Conservation (phyloP, 305 asterid species). For the Vinca major region DNA sequence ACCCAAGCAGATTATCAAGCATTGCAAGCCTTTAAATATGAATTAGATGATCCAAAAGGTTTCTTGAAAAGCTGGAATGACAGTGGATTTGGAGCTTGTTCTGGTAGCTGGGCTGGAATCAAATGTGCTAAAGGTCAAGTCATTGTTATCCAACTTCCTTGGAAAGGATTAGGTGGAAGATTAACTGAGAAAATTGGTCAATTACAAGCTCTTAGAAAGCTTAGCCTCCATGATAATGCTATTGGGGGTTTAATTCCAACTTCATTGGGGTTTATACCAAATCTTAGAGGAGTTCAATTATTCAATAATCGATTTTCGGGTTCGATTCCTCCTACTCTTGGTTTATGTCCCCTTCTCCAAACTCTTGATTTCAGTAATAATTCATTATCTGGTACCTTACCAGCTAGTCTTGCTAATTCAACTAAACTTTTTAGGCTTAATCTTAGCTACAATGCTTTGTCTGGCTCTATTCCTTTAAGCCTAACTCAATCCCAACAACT, state of each 20-base stretch:
- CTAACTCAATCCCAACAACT: slow-evolving; percentile 47
- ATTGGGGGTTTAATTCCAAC: slow-evolving; percentile 63
- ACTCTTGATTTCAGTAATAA: slow-evolving; percentile 70
- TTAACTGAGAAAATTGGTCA: slow-evolving; percentile 61
- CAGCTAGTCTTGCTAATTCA: slow-evolving; percentile 43
- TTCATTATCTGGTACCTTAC: slow-evolving; percentile 52
- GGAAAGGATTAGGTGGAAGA: slow-evolving; percentile 70
- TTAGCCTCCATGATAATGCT: slow-evolving; percentile 78
- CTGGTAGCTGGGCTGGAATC: slow-evolving; percentile 78
- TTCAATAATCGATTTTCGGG: slow-evolving; percentile 69
- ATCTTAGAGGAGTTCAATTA: slow-evolving; percentile 75
- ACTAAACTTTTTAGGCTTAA: slow-evolving; percentile 66
- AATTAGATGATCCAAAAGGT: slow-evolving; percentile 65
- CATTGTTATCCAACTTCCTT: slow-evolving; percentile 87
- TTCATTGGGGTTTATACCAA: slow-evolving; percentile 60
- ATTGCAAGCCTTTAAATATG: slow-evolving; percentile 71
- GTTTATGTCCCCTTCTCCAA: slow-evolving; percentile 56
- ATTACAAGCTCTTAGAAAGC: slow-evolving; percentile 72
- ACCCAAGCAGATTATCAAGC: slow-evolving; percentile 69
- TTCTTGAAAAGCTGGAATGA: slow-evolving; percentile 84
- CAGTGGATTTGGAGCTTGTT: slow-evolving; percentile 72
- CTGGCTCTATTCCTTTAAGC: slow-evolving; percentile 53
- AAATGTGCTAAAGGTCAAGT: slow-evolving; percentile 91
- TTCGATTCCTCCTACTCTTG: slow-evolving; percentile 69
- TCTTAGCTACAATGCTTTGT: slow-evolving; percentile 53